Evolutionary conservation across 371 early-diverging fungal species (phyloP).

Genomic region (Mortierella sp.): DNA sequence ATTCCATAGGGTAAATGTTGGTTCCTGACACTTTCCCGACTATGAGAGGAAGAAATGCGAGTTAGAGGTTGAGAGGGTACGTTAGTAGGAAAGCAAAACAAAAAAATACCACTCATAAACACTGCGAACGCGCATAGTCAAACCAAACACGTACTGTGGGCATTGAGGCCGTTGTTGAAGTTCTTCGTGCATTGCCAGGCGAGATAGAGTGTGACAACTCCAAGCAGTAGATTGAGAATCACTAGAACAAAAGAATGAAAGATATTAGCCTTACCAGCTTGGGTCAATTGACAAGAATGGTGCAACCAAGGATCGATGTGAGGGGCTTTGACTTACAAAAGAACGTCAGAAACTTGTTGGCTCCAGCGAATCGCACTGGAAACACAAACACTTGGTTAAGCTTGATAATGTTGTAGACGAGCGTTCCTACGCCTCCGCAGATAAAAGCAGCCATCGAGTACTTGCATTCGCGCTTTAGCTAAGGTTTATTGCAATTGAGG

Average conservation of each 20-base stretch:
- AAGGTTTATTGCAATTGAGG: background rate
- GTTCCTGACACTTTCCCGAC: constrained; percentile 57
- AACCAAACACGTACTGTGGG: constrained; percentile 47
- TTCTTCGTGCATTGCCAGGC: constrained; percentile 77
- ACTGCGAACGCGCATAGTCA: too few species aligned
- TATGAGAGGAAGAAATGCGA: background rate
- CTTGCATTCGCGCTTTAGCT: constrained; percentile 60
- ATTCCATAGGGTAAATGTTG: constrained; percentile 57
- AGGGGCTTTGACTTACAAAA: constrained; percentile 39
- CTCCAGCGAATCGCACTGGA: constrained; percentile 34
- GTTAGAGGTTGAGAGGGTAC: background rate
- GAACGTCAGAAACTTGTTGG: constrained; percentile 52
- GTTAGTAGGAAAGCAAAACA: background rate
- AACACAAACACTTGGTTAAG: constrained; percentile 45
- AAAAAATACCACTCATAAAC: background rate
- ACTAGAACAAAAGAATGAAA: constrained; percentile 57
- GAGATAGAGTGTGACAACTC: constrained; percentile 60
- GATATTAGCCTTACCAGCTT: background rate
- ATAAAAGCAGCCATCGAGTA: constrained; percentile 47
- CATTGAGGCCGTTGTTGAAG: constrained; percentile 88
- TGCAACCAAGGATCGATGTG: background rate
- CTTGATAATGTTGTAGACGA: constrained; percentile 57
- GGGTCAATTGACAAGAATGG: too few species aligned
- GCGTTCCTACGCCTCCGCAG: constrained; percentile 46
- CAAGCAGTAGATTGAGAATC: constrained; percentile 72